Percentiles rank a stretch among this genome's conserved stretches.
Evolutionary conservation across 768 basidiomycete genomes (phyloP).

Genomic region (Glaciozyma martinii): DNA sequence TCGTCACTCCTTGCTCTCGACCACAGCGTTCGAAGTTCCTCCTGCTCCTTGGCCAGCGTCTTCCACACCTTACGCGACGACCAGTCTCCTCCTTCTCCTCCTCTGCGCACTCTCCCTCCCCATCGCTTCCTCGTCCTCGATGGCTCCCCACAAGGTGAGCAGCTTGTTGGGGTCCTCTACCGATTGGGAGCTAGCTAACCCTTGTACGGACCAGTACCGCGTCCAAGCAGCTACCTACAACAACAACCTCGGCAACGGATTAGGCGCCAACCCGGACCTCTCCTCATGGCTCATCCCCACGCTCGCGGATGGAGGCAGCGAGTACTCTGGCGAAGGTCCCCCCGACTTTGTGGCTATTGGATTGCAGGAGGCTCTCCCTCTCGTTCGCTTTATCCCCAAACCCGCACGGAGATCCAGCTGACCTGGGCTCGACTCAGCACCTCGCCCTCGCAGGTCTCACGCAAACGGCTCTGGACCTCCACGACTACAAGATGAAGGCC

Average conservation of each 20-base stretch:
- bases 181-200: too few relatives aligned
- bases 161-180: too few relatives aligned
- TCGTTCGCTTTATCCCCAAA: constrained; percentile 72
- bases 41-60: too few relatives aligned
- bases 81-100: too few relatives aligned
- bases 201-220: background rate
- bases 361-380: constrained; percentile 84
- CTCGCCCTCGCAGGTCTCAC: constrained; percentile 38
- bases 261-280: constrained; percentile 46
- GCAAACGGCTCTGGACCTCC: constrained; percentile 37
- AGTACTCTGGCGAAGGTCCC: constrained; percentile 45
- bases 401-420: constrained; percentile 39
- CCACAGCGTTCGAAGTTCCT: too few relatives aligned
- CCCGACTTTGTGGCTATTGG: constrained; percentile 85
- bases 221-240: constrained; percentile 18
- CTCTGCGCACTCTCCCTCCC: too few relatives aligned
- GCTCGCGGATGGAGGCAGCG: constrained; percentile 61
- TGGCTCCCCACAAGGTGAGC: too few relatives aligned
- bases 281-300: constrained; percentile 87
- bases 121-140: too few relatives aligned
- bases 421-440: constrained; percentile 63
- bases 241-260: constrained; percentile 15
- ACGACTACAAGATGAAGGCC: constrained; percentile 5
- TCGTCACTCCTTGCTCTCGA: too few relatives aligned
- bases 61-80: too few relatives aligned